Evolutionary conservation across 495 filamentous ascomycete genomes (phyloP).

Genomic region (Podospora pseudocomata): DNA sequence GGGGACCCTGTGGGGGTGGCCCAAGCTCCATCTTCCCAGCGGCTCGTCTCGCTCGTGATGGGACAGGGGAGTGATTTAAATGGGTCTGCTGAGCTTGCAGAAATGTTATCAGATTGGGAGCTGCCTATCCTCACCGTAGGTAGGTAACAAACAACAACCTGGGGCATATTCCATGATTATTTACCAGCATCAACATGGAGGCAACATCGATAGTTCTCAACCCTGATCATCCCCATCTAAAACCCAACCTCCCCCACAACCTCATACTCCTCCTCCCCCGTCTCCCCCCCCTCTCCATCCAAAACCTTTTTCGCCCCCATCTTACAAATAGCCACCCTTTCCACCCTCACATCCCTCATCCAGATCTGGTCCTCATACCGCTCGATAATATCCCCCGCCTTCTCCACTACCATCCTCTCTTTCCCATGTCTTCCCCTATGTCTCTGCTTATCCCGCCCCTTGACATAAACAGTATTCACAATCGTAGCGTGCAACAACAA

Average conservation of each 20-base stretch:
- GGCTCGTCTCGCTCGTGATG: not conserved
- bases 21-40: slow-evolving; percentile 8
- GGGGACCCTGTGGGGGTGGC: slow-evolving; percentile 16
- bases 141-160: not conserved
- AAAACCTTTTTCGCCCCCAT: slow-evolving; percentile 69
- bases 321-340: slow-evolving; percentile 65
- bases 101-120: not conserved
- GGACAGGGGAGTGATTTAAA: not conserved
- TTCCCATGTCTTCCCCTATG: slow-evolving; percentile 18
- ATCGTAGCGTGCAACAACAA: slow-evolving; percentile 81
- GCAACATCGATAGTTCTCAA: too few species aligned
- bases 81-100: not conserved
- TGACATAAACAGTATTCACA: slow-evolving; percentile 81
- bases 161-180: not conserved
- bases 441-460: slow-evolving; percentile 26
- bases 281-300: slow-evolving; percentile 37
- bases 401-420: slow-evolving; percentile 49
- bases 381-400: slow-evolving; percentile 46
- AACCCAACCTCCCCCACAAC: slow-evolving; percentile 49
- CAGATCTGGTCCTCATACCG: slow-evolving; percentile 55
- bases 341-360: slow-evolving; percentile 58
- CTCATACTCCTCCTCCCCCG: slow-evolving; percentile 49
- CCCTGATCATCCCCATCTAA: not conserved
- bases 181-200: not conserved
- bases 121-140: not conserved